Conservation (phyloP, 495 filamentous ascomycete species). For the Cladorrhinum samala region DNA sequence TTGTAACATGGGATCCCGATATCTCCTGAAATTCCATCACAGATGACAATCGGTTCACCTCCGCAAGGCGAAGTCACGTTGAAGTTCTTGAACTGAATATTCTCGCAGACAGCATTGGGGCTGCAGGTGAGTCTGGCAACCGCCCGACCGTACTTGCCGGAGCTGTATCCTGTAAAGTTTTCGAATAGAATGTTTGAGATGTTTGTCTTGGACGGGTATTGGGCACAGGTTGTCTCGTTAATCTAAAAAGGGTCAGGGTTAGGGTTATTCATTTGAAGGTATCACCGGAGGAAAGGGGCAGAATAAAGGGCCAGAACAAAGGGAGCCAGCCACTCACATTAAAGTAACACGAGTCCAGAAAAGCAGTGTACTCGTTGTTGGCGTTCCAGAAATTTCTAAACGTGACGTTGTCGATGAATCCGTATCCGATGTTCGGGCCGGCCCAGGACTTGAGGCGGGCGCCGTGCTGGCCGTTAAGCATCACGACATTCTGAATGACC, state of each 20-base stretch:
- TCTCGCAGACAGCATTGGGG: constrained; percentile 44
- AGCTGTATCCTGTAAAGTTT: constrained; percentile 49
- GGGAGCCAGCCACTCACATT: too few relatives aligned
- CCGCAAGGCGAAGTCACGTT: constrained; percentile 45
- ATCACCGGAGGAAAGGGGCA: background rate
- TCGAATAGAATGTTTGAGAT: constrained; percentile 50
- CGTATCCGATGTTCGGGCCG: constrained; percentile 47
- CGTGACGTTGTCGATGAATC: constrained; percentile 53
- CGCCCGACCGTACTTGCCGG: constrained; percentile 43
- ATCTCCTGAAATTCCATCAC: constrained; percentile 46
- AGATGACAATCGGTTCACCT: constrained; percentile 40
- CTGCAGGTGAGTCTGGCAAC: constrained; percentile 48
- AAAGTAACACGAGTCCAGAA: constrained; percentile 56
- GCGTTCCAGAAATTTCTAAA: constrained; percentile 52
- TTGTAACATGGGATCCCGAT: constrained; percentile 43
- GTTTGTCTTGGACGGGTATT: constrained; percentile 48
- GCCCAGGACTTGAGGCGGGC: constrained; percentile 54
- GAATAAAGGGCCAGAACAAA: background rate
- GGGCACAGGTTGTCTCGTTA: constrained; percentile 37
- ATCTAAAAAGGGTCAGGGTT: too few relatives aligned
- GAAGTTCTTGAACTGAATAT: constrained; percentile 46
- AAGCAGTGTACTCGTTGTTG: constrained; percentile 48
- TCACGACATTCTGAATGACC: constrained; percentile 50
- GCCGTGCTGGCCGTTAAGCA: constrained; percentile 51
- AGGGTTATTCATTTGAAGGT: background rate